Base-by-base conservation (phyloP, 768 basidiomycete genomes). In the Amanita muscaria region DNA sequence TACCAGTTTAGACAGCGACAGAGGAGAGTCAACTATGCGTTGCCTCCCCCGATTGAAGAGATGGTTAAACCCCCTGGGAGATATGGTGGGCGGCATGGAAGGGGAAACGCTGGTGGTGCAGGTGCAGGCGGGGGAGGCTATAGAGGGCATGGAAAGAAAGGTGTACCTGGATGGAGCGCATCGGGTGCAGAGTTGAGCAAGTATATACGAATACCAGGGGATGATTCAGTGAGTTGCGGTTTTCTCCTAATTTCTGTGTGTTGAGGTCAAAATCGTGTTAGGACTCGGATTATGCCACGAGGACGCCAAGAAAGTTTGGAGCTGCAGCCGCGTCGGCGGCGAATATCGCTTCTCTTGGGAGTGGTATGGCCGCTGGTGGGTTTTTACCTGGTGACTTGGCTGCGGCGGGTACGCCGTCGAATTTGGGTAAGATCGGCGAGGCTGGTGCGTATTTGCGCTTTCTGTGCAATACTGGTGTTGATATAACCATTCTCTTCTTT, bases 381-480 rank as follows among this genome's bases (percentile, higher is more conserved):
- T 64, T 88, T 61, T 52, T 85, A 18, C 68, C 77, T 2, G 72
- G 73, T 1, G 85, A 85, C 51, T 63, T 86, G 11, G 78, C 77
- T 12, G 74, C 80, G 33, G 82, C 75, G 19, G 86, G 88, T 1
- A 88, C 85, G 2, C 88, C 88, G 2, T 88, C 87, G 2, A 88
- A 90, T 55, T 65, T 90, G 12, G 89, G 89, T 21, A 90, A 87
- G 60, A 75, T 92, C 37, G 81, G 84, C 3, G 87, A 88, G 55
- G 72, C 85, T 49, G 74, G 83, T 80, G 12, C 7, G 27, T 52
- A 52, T 22, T 55, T 14, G 47, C 42, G 14, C 40, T 40, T 34
- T n/a, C 55, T 23, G 35, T 44, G 39, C 49, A 40, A 52, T 19
- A 51, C 23, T 53, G 23, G 53, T 49, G 35, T 31, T 53, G n/a